Conservation (phyloP, 495 filamentous ascomycete species). For the Xylaria flabelliformis region DNA sequence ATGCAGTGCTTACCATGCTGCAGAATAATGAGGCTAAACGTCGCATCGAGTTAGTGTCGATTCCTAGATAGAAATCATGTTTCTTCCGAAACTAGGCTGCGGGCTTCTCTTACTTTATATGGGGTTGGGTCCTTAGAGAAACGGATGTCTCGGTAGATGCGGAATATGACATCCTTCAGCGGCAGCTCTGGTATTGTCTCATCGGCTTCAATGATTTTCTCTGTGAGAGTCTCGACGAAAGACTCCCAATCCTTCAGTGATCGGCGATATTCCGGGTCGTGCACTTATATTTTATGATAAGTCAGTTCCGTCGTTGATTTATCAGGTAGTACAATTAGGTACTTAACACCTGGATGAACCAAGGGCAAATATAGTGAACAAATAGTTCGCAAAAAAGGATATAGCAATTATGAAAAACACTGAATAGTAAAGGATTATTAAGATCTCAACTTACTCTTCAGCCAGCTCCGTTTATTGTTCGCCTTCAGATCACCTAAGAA, state of each 20-base stretch:
- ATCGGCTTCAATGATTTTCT: conserved; percentile 72
- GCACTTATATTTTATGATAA: conserved; percentile 51
- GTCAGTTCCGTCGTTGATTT: background rate
- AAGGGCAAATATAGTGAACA: too few species aligned
- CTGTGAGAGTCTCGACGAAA: conserved; percentile 72
- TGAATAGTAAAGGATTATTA: too few species aligned
- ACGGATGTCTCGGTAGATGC: conserved; percentile 83
- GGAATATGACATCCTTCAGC: conserved; percentile 81
- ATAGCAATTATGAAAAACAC: background rate
- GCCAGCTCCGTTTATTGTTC: conserved; percentile 83
- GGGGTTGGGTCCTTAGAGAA: conserved; percentile 82
- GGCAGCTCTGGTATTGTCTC: conserved; percentile 84
- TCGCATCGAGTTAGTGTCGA: background rate
- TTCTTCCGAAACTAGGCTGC: background rate
- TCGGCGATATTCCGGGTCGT: conserved; percentile 77
- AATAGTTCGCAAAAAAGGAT: background rate
- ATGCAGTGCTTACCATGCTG: conserved; percentile 66
- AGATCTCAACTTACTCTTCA: conserved; percentile 65
- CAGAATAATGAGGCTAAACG: conserved; percentile 73
- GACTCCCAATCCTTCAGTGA: conserved; percentile 79
- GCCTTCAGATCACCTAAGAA: conserved; percentile 76
- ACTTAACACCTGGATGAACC: too few species aligned
- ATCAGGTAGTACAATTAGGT: background rate
- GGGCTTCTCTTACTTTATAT: conserved; percentile 69
- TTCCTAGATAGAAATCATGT: background rate